phyloP scores from a whole-genome alignment of 2,329 filamentous ascomycete species.

The Dactylellina drechsleri region DNA sequence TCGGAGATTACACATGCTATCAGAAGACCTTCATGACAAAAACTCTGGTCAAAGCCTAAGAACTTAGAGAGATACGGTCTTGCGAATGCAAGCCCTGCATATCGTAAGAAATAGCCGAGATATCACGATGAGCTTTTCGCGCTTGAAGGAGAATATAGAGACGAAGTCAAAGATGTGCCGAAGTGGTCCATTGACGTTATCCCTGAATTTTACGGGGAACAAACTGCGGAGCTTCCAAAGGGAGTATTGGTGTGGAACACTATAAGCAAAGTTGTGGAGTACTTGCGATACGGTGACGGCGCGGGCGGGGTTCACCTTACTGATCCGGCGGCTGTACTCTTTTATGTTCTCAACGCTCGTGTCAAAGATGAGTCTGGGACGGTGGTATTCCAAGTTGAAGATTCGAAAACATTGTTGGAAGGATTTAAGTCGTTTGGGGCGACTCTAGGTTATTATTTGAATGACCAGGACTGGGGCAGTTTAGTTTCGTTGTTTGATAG shows the following conservation, averaged over 20 bases:
- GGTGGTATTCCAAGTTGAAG: not conserved
- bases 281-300: not conserved
- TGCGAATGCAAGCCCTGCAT: not conserved
- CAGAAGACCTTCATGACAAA: constrained; percentile 5
- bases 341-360: constrained; percentile 6
- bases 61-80: constrained; percentile 12
- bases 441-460: constrained; percentile 4
- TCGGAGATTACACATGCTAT: not conserved
- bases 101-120: not conserved
- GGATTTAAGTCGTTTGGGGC: not conserved
- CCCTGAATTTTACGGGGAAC: constrained; percentile 10
- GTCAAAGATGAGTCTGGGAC: too few species aligned
- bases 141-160: not conserved
- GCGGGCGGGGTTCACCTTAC: not conserved
- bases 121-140: not conserved
- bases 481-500: not conserved
- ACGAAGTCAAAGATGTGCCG: not conserved
- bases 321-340: not conserved
- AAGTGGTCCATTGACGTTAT: not conserved
- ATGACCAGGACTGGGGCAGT: constrained; percentile 14
- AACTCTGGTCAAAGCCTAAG: not conserved
- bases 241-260: not conserved
- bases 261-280: not conserved
- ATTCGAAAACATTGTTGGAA: not conserved
- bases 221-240: not conserved